These are phyloP conservation scores for Penicillium paradoxum DNA, from an alignment of 495 filamentous ascomycete species.

Conservation along the genomic window DNA sequence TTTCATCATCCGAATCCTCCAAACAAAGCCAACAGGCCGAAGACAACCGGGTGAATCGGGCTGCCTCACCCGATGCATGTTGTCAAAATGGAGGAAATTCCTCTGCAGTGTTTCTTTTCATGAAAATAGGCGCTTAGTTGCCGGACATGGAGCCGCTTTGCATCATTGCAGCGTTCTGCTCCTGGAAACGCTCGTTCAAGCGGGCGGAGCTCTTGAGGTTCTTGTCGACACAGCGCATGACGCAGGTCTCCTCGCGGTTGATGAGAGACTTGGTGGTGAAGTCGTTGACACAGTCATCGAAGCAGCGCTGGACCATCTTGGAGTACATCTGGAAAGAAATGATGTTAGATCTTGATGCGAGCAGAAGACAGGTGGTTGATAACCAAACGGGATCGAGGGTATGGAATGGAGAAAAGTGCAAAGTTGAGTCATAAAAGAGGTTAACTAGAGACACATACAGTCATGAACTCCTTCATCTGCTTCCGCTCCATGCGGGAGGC, in stretches of 20 bases:
- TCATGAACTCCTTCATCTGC: constrained; percentile 99
- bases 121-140: constrained; percentile 19
- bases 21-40: not conserved
- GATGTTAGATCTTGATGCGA: not conserved
- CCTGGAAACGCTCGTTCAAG: constrained; percentile 85
- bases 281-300: constrained; percentile 94
- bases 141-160: constrained; percentile 55
- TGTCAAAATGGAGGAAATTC: not conserved
- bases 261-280: constrained; percentile 95
- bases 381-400: not conserved
- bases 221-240: constrained; percentile 92
- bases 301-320: constrained; percentile 90
- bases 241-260: constrained; percentile 79
- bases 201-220: constrained; percentile 82
- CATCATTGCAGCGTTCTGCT: constrained; percentile 86
- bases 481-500: constrained; percentile 87
- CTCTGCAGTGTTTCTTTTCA: not conserved
- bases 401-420: not conserved
- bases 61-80: not conserved
- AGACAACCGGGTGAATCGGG: not conserved
- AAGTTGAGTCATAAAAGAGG: not conserved
- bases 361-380: not conserved
- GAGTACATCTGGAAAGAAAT: constrained; percentile 74
- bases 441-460: constrained; percentile 49
- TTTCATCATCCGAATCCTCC: not conserved